These are phyloP conservation scores for Dimocarpus longan DNA, from an alignment of 345 rosid genomes.

Conservation along the genomic window DNA sequence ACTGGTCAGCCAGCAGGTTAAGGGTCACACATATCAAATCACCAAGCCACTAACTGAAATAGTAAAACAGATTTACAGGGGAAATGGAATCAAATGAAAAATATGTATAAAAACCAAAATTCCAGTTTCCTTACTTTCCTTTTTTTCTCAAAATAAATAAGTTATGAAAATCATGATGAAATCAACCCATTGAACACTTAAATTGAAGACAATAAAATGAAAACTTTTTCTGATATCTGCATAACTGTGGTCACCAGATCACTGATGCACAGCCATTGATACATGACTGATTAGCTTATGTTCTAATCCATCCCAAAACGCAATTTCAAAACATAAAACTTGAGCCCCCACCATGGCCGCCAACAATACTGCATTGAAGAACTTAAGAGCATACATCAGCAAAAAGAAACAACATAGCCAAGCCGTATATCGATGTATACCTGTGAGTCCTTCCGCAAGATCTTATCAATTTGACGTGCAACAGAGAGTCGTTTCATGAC, in stretches of 20 bases:
- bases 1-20: background rate
- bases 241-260: background rate
- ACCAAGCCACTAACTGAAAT: background rate
- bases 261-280: background rate
- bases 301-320: background rate
- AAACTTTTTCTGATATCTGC: background rate
- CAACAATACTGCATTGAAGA: background rate
- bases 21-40: background rate
- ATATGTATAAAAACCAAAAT: background rate
- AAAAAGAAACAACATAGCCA: background rate
- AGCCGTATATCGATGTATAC: slow-evolving; percentile 32
- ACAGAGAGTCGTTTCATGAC: slow-evolving; percentile 81
- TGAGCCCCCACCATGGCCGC: background rate
- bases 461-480: slow-evolving; percentile 90
- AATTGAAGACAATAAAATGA: background rate
- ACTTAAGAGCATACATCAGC: background rate
- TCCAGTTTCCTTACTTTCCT: background rate
- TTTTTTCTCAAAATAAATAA: background rate
- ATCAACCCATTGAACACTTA: background rate
- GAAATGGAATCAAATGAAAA: background rate
- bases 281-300: background rate
- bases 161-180: background rate
- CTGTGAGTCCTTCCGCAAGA: slow-evolving; percentile 79
- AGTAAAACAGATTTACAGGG: background rate
- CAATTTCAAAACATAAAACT: slow-evolving; percentile 1